Conservation (phyloP, 2,329 filamentous ascomycete genomes). For the Nemania abortiva region DNA sequence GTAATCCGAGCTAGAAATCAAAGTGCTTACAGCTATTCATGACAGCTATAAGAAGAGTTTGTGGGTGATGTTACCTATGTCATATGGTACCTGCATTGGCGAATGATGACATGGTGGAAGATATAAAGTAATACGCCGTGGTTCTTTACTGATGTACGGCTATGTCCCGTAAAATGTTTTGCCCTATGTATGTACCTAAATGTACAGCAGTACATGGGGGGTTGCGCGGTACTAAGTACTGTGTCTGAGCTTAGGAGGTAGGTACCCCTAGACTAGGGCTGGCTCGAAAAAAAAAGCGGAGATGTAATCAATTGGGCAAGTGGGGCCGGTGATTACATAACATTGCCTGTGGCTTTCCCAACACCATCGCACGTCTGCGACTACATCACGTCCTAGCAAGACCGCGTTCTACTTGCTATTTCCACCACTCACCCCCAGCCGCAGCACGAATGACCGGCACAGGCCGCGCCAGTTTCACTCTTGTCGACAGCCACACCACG, state of each 20-base stretch:
- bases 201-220: not conserved
- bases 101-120: not conserved
- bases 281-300: slow-evolving; percentile 26
- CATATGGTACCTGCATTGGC: not conserved
- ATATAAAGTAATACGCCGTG: too few species aligned
- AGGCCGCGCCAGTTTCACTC: slow-evolving; percentile 19
- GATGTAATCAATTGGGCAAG: slow-evolving; percentile 36
- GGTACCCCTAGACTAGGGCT: not conserved
- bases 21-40: not conserved
- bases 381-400: slow-evolving; percentile 41
- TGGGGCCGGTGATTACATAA: slow-evolving; percentile 41
- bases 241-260: not conserved
- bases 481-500: slow-evolving; percentile 10
- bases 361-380: slow-evolving; percentile 38
- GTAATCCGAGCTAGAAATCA: not conserved
- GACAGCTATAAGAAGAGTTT: not conserved
- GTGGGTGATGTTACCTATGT: not conserved
- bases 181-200: not conserved
- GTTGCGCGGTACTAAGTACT: not conserved
- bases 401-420: slow-evolving; percentile 41
- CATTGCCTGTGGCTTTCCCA: slow-evolving; percentile 36
- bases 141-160: too few species aligned
- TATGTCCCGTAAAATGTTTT: not conserved
- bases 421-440: slow-evolving; percentile 24
- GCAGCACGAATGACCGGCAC: slow-evolving; percentile 33